Conservation (phyloP, 2,329 filamentous ascomycete species). For the Aspergillus sp. region DNA sequence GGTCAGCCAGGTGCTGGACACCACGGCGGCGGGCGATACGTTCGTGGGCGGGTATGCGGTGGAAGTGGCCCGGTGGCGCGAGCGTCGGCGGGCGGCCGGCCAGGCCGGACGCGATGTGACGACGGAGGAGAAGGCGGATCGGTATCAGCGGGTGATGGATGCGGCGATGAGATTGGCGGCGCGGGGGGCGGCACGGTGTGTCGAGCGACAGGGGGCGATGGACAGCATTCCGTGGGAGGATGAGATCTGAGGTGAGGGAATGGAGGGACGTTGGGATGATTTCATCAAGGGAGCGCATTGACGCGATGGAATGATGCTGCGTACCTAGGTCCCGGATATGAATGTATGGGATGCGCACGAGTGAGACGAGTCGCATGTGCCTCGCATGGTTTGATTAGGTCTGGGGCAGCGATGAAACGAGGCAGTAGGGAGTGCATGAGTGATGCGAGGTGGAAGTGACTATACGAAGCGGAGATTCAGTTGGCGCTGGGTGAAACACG, state of each 20-base stretch:
- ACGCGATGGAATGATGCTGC: neutral
- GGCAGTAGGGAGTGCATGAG: too few species aligned
- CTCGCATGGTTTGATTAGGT: too few species aligned
- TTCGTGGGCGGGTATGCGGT: conserved; percentile 88
- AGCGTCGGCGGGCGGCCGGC: conserved; percentile 42
- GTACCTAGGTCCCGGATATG: neutral
- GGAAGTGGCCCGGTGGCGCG: conserved; percentile 58
- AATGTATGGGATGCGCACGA: too few species aligned
- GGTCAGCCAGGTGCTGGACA: conserved; percentile 76
- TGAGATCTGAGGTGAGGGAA: conserved; percentile 35
- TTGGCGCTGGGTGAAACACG: too few species aligned
- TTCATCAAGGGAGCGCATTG: neutral
- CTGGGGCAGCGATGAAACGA: too few species aligned
- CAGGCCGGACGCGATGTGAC: conserved; percentile 51
- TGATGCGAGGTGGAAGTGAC: too few species aligned
- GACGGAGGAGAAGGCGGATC: conserved; percentile 32
- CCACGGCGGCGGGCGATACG: conserved; percentile 90
- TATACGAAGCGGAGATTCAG: too few species aligned
- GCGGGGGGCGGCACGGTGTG: conserved; percentile 44
- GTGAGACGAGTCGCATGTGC: too few species aligned
- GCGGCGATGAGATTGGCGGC: conserved; percentile 45
- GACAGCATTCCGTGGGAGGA: conserved; percentile 49
- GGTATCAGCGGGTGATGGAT: conserved; percentile 46
- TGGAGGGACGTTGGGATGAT: neutral
- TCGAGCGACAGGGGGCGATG: conserved; percentile 47